Percentiles rank a stretch among this genome's conserved stretches.
phyloP scores from a whole-genome alignment of 176 grass and related monocot species.

The Rhynchospora breviuscula region DNA sequence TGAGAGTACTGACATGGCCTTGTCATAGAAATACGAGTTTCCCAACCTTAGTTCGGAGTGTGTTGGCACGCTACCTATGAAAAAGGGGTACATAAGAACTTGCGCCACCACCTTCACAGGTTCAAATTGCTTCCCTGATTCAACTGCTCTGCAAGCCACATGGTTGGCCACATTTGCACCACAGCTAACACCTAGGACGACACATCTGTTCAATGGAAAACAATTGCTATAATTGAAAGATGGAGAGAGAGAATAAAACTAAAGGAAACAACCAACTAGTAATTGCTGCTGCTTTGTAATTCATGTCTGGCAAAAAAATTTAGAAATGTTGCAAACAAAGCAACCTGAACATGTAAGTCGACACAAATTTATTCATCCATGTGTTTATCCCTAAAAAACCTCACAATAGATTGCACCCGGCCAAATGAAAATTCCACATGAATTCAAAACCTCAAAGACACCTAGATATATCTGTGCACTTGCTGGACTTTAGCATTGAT shows the following conservation, averaged over 20 bases:
- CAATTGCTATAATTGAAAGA: slow-evolving; percentile 11
- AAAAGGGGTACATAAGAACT: slow-evolving; percentile 97
- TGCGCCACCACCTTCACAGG: slow-evolving; percentile 85
- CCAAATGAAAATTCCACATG: not conserved
- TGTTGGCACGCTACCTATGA: slow-evolving; percentile 71
- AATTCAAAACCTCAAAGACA: not conserved
- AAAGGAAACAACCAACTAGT: not conserved
- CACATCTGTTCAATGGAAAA: slow-evolving; percentile 55
- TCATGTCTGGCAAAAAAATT: not conserved
- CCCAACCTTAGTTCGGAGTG: slow-evolving; percentile 87
- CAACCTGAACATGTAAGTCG: not conserved
- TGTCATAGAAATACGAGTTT: slow-evolving; percentile 92
- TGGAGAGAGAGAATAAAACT: not conserved
- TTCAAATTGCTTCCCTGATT: slow-evolving; percentile 52
- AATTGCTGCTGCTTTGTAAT: not conserved
- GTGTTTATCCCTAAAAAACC: not conserved
- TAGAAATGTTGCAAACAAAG: not conserved
- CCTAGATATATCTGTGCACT: not conserved
- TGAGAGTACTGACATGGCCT: slow-evolving; percentile 71
- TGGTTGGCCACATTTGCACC: slow-evolving; percentile 85
- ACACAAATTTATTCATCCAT: not conserved
- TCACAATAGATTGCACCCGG: not conserved
- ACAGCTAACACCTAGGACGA: slow-evolving; percentile 79
- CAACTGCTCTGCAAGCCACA: slow-evolving; percentile 61
- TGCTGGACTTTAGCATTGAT: not conserved